Conservation (phyloP, 768 basidiomycete species). For the Rhodotorula graminis region DNA sequence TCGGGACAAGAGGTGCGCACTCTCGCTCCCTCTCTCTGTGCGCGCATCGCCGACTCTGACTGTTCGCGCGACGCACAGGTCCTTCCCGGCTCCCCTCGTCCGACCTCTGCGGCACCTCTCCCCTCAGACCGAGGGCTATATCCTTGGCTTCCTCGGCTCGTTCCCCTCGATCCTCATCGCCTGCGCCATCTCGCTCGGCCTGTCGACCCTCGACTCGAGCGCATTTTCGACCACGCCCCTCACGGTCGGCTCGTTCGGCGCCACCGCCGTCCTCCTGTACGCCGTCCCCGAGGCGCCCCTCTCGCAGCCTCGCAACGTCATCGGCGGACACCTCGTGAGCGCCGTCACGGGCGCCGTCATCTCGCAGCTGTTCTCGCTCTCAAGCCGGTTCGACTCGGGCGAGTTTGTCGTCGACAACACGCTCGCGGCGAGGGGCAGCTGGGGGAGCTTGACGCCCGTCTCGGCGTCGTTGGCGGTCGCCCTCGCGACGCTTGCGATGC, state of each 20-base stretch:
- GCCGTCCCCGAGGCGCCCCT: slow-evolving; percentile 27
- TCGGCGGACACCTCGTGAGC: slow-evolving; percentile 26
- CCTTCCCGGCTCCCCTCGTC: background rate
- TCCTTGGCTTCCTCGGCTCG: slow-evolving; percentile 28
- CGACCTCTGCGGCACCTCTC: slow-evolving; percentile 4
- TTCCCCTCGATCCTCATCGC: slow-evolving; percentile 30
- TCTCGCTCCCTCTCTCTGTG: background rate
- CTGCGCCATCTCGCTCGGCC: slow-evolving; percentile 16
- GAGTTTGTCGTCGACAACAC: slow-evolving; percentile 9
- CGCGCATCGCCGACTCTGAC: background rate
- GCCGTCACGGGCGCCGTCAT: slow-evolving; percentile 21
- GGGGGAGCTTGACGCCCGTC: slow-evolving; percentile 10
- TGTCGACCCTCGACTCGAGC: background rate
- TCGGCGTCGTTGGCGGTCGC: slow-evolving; percentile 15
- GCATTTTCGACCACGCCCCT: slow-evolving; percentile 16
- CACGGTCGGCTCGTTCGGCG: slow-evolving; percentile 24
- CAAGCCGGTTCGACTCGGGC: slow-evolving; percentile 1
- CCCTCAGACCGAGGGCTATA: slow-evolving; percentile 1
- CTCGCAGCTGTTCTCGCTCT: slow-evolving; percentile 23
- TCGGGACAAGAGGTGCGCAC: slow-evolving; percentile 8
- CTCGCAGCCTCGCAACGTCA: slow-evolving; percentile 16
- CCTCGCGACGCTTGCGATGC: slow-evolving; percentile 16
- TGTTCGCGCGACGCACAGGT: background rate
- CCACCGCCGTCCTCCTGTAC: slow-evolving; percentile 32
- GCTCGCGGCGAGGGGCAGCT: background rate